A percentile compares a stretch with the other conserved stretches of the same genome.
Conservation (phyloP, 2,329 filamentous ascomycete species). For the Neospermospora avenae region DNA sequence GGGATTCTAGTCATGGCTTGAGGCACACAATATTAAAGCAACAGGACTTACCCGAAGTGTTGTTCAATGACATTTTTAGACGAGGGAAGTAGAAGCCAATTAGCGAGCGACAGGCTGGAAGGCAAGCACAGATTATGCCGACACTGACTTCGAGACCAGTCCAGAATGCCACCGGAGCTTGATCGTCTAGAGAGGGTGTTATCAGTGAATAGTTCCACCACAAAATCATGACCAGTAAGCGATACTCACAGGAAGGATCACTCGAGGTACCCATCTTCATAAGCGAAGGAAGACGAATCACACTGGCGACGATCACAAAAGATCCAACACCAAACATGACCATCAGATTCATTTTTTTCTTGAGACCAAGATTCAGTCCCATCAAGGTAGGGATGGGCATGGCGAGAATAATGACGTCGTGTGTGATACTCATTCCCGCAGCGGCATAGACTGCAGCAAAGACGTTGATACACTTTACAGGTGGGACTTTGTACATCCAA, state of each 20-base stretch:
- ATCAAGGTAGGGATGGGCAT: conserved; percentile 13
- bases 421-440: conserved; percentile 8
- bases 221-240: background rate
- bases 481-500: conserved; percentile 16
- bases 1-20: too few relatives aligned
- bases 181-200: background rate
- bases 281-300: conserved; percentile 8
- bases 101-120: background rate
- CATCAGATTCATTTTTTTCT: conserved; percentile 9
- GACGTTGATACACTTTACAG: conserved; percentile 10
- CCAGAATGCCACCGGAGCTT: conserved; percentile 7
- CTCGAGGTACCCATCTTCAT: conserved; percentile 2
- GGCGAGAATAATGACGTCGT: conserved; percentile 13
- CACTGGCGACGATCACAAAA: conserved; percentile 14
- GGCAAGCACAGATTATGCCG: conserved; percentile 4
- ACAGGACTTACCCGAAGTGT: background rate
- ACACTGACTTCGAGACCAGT: conserved; percentile 2
- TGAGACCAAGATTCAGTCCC: conserved; percentile 3
- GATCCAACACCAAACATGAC: conserved; percentile 17
- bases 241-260: conserved; percentile 18
- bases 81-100: background rate
- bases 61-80: conserved; percentile 1
- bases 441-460: conserved; percentile 3
- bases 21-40: too few relatives aligned
- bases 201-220: background rate